Evolutionary conservation across 169 alveolate species (phyloP).

Genomic region (Plasmodium inui): DNA sequence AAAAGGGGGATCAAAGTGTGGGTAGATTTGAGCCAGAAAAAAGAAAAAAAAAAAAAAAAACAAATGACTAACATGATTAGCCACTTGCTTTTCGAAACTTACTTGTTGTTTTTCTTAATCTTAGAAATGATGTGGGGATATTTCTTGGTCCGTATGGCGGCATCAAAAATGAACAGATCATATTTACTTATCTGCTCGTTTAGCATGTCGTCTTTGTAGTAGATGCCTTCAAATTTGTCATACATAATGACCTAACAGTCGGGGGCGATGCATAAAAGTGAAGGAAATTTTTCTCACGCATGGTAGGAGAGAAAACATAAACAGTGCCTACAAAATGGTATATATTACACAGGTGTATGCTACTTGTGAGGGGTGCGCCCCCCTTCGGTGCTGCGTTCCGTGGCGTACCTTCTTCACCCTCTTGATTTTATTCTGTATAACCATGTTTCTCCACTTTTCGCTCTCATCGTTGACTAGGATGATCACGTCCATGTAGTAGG

Average conservation of each 20-base stretch:
- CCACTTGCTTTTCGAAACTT: not conserved
- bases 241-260: slow-evolving; percentile 37
- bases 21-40: not conserved
- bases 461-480: slow-evolving; percentile 51
- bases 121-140: slow-evolving; percentile 35
- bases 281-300: not conserved
- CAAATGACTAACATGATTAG: not conserved
- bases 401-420: slow-evolving; percentile 56
- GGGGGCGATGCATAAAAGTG: not conserved
- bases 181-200: slow-evolving; percentile 26
- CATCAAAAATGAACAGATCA: slow-evolving; percentile 54
- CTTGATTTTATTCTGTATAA: slow-evolving; percentile 52
- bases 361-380: not conserved
- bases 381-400: not conserved
- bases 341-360: not conserved
- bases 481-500: slow-evolving; percentile 53
- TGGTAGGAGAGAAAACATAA: not conserved
- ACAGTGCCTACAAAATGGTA: not conserved
- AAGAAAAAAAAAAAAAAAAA: not conserved
- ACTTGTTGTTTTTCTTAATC: slow-evolving; percentile 66
- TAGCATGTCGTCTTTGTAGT: slow-evolving; percentile 23
- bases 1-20: not conserved
- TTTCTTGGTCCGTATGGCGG: slow-evolving; percentile 42
- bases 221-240: slow-evolving; percentile 60
- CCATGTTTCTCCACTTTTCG: slow-evolving; percentile 56